phyloP scores from a whole-genome alignment of 2,329 filamentous ascomycete species.

The Pseudogymnoascus sp. region DNA sequence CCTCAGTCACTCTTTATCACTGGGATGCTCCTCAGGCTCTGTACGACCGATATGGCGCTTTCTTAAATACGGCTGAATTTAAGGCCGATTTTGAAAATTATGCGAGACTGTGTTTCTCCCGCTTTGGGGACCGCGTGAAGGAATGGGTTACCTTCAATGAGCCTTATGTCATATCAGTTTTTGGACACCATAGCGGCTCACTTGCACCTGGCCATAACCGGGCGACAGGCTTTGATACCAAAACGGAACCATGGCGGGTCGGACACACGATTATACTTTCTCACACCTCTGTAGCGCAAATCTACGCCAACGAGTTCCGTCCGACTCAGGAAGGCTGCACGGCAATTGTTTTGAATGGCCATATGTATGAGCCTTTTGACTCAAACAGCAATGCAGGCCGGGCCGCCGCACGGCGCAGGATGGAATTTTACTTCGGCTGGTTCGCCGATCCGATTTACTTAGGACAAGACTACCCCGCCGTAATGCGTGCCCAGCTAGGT shows the following conservation, averaged over 20 bases:
- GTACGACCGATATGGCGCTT: conserved; percentile 34
- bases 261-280: conserved; percentile 25
- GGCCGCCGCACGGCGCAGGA: conserved; percentile 23
- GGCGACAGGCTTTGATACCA: conserved; percentile 23
- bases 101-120: conserved; percentile 32
- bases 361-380: conserved; percentile 26
- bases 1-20: conserved; percentile 39
- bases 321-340: conserved; percentile 19
- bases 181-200: conserved; percentile 20
- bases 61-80: conserved; percentile 26
- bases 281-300: conserved; percentile 20
- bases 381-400: conserved; percentile 18
- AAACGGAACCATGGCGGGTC: conserved; percentile 25
- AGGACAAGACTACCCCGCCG: conserved; percentile 20
- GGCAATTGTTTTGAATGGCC: conserved; percentile 21
- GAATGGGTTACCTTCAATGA: conserved; percentile 39
- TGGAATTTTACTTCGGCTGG: conserved; percentile 27
- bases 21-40: conserved; percentile 34
- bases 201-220: conserved; percentile 11
- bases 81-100: conserved; percentile 35
- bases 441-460: conserved; percentile 25
- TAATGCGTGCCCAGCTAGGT: conserved; percentile 22
- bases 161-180: conserved; percentile 28
- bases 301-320: conserved; percentile 22
- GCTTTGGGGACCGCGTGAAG: conserved; percentile 34